Base-by-base conservation (phyloP, 495 filamentous ascomycete species). In the Aspergillus affinis region DNA sequence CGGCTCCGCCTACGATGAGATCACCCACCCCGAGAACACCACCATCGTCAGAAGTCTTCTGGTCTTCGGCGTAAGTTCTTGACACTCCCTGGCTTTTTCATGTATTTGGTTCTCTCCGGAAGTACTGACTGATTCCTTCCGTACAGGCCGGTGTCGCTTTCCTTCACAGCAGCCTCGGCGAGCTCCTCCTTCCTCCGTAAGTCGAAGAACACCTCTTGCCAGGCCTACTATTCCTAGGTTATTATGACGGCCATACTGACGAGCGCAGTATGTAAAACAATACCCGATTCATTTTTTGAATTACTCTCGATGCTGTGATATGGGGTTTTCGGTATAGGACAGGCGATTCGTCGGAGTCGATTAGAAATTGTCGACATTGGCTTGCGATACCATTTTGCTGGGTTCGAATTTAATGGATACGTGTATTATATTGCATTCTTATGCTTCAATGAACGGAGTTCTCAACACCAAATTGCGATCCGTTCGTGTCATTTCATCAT, bases 181-280 rank as follows among this genome's bases (percentile, higher is more conserved):
- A 90, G 76, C 79, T 88, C 68, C 78, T 92, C 58, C 80, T 90
- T 56, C 88, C 89, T 66, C 85, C 86, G 85, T 92, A 75, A 82
- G 83, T 80, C 63, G 55, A 19, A 32, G 29, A 32, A 1, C 12
- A 4, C 10, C 36, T 10, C 45, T 41, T 5, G 12, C 12, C 15
- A 41, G 36, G 12, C 20, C n/a, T 6, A 44, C n/a, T 6, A 17
- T 19, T 21, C n/a, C 49, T 26, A 18, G 19, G 13, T 49, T n/a
- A 6, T 48, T 45, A n/a, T n/a, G 15, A 18, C 23, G 44, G 41
- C 6, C 46, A 50, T 48, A 54, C 55, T 61, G 27, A 63, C 51
- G 6, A 17, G 7, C 23, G n/a, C 46, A 68, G 65, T 57, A 44
- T 65, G 55, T 68, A 65, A 68, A 65, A 53, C 51, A 53, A 41